Evolutionary conservation across 768 basidiomycete genomes (phyloP).

Genomic region (Omphalotus guepiniiformis): DNA sequence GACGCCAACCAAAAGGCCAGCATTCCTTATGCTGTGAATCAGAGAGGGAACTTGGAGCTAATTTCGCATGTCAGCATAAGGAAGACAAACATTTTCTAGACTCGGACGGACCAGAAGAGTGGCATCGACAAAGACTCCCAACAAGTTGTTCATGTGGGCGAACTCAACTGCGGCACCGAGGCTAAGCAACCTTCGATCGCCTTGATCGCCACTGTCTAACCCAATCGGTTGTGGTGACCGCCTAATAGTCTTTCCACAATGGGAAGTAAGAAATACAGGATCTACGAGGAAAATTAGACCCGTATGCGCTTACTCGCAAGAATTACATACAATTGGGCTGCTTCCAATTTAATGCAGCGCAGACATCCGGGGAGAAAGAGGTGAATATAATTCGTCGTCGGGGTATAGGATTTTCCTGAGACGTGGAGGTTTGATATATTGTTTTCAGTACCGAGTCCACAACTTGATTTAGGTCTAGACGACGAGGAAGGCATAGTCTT

Average conservation of each 20-base stretch:
- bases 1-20: slow-evolving; percentile 82
- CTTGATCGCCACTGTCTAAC: slow-evolving; percentile 33
- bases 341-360: slow-evolving; percentile 95
- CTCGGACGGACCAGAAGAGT: slow-evolving; percentile 63
- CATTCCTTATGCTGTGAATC: slow-evolving; percentile 83
- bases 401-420: slow-evolving; percentile 43
- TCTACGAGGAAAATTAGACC: slow-evolving; percentile 39
- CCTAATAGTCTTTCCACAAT: slow-evolving; percentile 63
- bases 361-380: slow-evolving; percentile 87
- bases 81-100: slow-evolving; percentile 11
- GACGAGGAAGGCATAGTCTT: slow-evolving; percentile 42
- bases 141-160: slow-evolving; percentile 85
- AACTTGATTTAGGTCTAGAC: slow-evolving; percentile 71
- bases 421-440: slow-evolving; percentile 66
- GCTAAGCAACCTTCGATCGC: slow-evolving; percentile 56
- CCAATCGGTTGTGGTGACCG: slow-evolving; percentile 27
- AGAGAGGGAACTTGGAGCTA: slow-evolving; percentile 88
- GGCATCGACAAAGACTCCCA: slow-evolving; percentile 89
- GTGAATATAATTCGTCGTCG: slow-evolving; percentile 87
- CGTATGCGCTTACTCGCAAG: slow-evolving; percentile 1
- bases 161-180: slow-evolving; percentile 92
- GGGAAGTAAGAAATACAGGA: slow-evolving; percentile 92
- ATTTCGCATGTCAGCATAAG: slow-evolving; percentile 10
- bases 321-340: slow-evolving; percentile 87
- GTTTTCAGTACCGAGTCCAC: slow-evolving; percentile 83